Conservation (phyloP, 2,329 filamentous ascomycete species). For the Hypoxylon sp. region DNA sequence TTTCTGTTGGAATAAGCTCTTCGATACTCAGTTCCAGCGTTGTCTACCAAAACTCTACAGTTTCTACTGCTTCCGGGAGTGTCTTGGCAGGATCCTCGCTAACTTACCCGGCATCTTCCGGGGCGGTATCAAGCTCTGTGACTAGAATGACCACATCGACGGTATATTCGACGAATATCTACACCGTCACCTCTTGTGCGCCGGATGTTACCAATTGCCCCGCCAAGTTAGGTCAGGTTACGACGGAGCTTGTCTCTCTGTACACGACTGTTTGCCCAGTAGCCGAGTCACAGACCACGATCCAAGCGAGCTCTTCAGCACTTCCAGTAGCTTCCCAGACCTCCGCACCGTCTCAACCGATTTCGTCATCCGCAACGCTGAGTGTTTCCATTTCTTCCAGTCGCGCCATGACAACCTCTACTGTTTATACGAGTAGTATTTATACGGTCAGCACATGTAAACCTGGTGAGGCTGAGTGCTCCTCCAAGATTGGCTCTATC, state of each 20-base stretch:
- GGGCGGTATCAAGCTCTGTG: conserved; percentile 16
- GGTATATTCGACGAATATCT: conserved; percentile 50
- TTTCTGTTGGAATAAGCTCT: conserved; percentile 10
- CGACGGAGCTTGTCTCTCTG: conserved; percentile 49
- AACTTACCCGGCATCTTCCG: conserved; percentile 31
- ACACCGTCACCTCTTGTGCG: conserved; percentile 48
- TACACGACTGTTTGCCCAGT: conserved; percentile 51
- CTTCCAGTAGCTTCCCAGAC: conserved; percentile 30
- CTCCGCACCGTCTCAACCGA: conserved; percentile 22
- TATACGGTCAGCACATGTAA: conserved; percentile 47
- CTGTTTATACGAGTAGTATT: conserved; percentile 47
- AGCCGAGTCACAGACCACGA: conserved; percentile 29
- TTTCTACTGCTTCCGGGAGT: conserved; percentile 3
- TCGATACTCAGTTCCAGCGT: conserved; percentile 34
- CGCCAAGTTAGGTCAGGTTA: conserved; percentile 45
- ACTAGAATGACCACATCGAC: conserved; percentile 46
- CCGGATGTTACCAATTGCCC: conserved; percentile 48
- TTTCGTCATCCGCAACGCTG: conserved; percentile 30
- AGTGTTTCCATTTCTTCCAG: conserved; percentile 30
- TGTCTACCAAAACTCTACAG: conserved; percentile 39
- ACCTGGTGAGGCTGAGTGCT: conserved; percentile 40
- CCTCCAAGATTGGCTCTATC: conserved; percentile 42
- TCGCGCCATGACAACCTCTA: conserved; percentile 44
- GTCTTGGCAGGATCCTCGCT: conserved; percentile 11
- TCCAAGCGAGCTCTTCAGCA: conserved; percentile 26